A percentile compares a stretch with the other conserved stretches of the same genome.
These are phyloP conservation scores for Kentomonas sorsogonicus DNA, from an alignment of 208 protist genomes.

Conservation along the genomic window DNA sequence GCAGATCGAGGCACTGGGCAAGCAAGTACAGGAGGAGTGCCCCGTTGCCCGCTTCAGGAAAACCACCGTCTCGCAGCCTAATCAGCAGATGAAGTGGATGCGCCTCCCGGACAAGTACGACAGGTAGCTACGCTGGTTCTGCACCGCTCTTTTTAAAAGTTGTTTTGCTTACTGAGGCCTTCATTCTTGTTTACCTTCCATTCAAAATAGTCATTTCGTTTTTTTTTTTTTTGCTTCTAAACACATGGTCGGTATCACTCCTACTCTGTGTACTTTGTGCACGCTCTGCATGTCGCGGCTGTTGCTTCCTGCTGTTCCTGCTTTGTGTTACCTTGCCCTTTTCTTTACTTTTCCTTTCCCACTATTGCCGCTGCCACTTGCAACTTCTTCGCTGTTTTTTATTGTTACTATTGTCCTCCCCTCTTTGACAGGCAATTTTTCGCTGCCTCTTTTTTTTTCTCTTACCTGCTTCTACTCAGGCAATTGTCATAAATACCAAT, in stretches of 20 bases:
- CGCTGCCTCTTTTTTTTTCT: too few relatives aligned
- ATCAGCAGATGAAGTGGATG: conserved; percentile 79
- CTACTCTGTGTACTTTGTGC: conserved; percentile 8
- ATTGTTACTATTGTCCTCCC: too few relatives aligned
- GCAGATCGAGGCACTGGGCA: conserved; percentile 84
- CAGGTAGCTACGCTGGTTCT: conserved; percentile 27
- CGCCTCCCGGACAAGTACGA: conserved; percentile 65
- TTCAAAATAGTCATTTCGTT: conserved; percentile 4
- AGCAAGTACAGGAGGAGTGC: conserved; percentile 81
- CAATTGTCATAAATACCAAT: too few relatives aligned
- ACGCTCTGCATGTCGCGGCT: too few relatives aligned
- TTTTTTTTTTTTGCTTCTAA: conserved; percentile 4
- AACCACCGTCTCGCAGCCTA: conserved; percentile 46
- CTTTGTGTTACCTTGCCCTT: too few relatives aligned
- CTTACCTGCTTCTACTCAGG: too few relatives aligned
- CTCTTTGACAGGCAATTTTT: too few relatives aligned
- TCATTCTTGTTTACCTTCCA: conserved; percentile 4
- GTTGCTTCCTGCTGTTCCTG: too few relatives aligned
- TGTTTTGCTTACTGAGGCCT: conserved; percentile 9
- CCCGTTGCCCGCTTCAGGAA: conserved; percentile 83
- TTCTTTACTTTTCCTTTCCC: too few relatives aligned
- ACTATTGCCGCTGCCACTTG: too few relatives aligned
- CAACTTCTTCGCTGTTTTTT: too few relatives aligned
- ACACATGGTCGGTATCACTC: not conserved
- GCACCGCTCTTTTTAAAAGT: conserved; percentile 10